Base-by-base conservation (phyloP, 345 rosid genomes). In the Brassica nigra region DNA sequence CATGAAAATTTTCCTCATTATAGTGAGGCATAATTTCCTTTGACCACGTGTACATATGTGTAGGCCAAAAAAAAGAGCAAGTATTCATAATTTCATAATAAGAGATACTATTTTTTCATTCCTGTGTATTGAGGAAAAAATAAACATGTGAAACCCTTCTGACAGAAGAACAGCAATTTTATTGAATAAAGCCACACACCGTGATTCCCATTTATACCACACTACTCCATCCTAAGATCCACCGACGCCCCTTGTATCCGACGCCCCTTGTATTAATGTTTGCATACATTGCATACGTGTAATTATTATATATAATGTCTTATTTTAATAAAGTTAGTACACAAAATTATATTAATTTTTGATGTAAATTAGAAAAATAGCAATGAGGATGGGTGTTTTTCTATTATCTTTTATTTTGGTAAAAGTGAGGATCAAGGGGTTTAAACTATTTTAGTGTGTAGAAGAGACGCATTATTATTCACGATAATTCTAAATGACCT, bases 241-340 rank as follows among this genome's bases (percentile, higher is more conserved):
- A 78, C 76, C 81, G 81, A 78, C 81, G 47, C 68, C 18, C 39
- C 39, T 65, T 54, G 20, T 78, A 71, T 47, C 76, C 81, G 81
- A 78, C 81, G 47, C 68, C 18, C 39, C 39, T 65, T 54, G 20
- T 78, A 71, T 47, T 70, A 49, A 59, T 70, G 28, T 33, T 61
- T 62, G 64, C 14, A 62, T 78, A 65, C 28, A 62, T 61, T 27
- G 7, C 6, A 18, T 70, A 31, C 16, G 20, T 71, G 4, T 54
- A n/a, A 8, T 8, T 66, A 37, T 5, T 66, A 20, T 66, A 29
- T 23, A 39, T 0, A 4, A 66, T 39, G 55, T 20, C 15, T 39
- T 39, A 18, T 67, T 39, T 67, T 44, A 9, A 42, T 44, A 27
- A 20, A 42, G 71, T 39, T 44, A 12, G 15, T 23, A 44, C 9